A percentile compares a stretch with the other conserved stretches of the same genome.
Conservation (phyloP, 495 filamentous ascomycete species). For the Thozetella sp. region DNA sequence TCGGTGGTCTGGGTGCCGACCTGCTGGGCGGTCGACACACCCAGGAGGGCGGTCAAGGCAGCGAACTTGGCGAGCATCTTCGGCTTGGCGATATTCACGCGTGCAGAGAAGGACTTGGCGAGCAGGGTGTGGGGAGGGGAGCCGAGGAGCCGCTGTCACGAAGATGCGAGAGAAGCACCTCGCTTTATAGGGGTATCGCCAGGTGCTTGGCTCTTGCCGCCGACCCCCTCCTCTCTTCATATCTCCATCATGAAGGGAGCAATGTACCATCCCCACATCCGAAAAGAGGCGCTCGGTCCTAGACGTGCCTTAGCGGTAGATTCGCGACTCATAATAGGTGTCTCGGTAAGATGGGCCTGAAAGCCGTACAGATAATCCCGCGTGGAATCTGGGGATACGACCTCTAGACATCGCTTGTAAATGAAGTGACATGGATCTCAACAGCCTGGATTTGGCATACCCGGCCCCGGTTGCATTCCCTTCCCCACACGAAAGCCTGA, state of each 20-base stretch:
- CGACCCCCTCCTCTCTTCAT: background rate
- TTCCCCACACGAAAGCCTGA: conserved; percentile 6
- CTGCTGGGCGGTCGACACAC: conserved; percentile 49
- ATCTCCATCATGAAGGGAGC: too few relatives aligned
- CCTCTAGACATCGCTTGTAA: conserved; percentile 6
- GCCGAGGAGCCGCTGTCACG: background rate
- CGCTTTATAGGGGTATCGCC: conserved; percentile 13
- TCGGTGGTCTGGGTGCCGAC: conserved; percentile 57
- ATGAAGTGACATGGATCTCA: conserved; percentile 19
- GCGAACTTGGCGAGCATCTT: conserved; percentile 23
- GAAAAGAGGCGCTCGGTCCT: conserved; percentile 7
- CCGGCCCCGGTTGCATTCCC: conserved; percentile 14
- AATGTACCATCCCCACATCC: background rate
- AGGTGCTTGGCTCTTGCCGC: background rate
- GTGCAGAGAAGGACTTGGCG: conserved; percentile 4
- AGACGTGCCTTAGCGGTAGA: conserved; percentile 4
- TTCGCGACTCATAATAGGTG: background rate
- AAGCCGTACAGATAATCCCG: conserved; percentile 17
- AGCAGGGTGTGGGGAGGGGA: conserved; percentile 4
- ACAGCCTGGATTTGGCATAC: conserved; percentile 16
- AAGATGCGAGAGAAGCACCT: background rate
- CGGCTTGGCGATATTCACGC: conserved; percentile 4
- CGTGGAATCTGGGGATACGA: conserved; percentile 6
- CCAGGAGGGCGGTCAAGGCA: conserved; percentile 34
- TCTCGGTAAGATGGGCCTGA: conserved; percentile 21